phyloP scores from a whole-genome alignment of 2,329 filamentous ascomycete species.

The Fusarium ramigenum region DNA sequence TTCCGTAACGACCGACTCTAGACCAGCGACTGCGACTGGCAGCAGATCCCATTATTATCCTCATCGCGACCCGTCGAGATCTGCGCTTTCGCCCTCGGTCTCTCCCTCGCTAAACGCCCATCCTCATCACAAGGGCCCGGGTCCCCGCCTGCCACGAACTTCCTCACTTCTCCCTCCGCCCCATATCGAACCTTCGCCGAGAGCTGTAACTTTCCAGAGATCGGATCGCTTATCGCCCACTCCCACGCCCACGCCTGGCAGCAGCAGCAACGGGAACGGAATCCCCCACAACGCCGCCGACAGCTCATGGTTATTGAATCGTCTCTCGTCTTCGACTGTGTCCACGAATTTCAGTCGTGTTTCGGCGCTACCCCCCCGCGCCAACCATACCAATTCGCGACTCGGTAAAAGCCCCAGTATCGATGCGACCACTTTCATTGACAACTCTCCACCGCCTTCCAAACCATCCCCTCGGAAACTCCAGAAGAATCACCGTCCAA shows the following conservation, averaged over 20 bases:
- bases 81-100: constrained; percentile 18
- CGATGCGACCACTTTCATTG: constrained; percentile 51
- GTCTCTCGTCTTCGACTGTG: constrained; percentile 63
- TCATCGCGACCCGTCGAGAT: constrained; percentile 33
- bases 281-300: constrained; percentile 51
- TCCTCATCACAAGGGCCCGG: constrained; percentile 44
- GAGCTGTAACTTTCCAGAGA: constrained; percentile 20
- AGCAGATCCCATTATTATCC: constrained; percentile 15
- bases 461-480: constrained; percentile 49
- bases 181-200: constrained; percentile 43
- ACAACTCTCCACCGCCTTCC: constrained; percentile 44
- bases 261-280: constrained; percentile 11
- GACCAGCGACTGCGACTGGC: constrained; percentile 3
- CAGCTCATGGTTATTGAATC: constrained; percentile 59
- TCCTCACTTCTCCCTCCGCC: constrained; percentile 57
- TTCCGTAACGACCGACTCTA: constrained; percentile 34
- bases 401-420: constrained; percentile 55
- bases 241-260: background rate
- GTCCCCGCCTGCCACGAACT: constrained; percentile 51
- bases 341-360: constrained; percentile 54
- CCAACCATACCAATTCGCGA: constrained; percentile 47
- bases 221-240: constrained; percentile 34
- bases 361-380: constrained; percentile 48
- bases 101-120: constrained; percentile 34
- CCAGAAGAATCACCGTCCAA: constrained; percentile 50